Conservation (phyloP, 257 asterid species). For the Fraxinus anomala region DNA sequence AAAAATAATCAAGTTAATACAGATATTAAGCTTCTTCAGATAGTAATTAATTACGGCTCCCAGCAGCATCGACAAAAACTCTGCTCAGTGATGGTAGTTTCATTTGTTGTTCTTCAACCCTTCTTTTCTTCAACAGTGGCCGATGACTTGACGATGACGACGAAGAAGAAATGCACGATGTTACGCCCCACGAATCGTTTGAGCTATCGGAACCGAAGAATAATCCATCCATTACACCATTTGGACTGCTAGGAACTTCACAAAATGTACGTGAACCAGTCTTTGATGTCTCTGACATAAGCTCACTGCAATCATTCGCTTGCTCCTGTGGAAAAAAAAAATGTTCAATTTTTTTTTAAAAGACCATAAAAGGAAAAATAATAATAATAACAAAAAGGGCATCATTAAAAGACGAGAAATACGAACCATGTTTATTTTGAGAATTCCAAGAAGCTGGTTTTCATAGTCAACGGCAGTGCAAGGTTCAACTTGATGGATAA, state of each 20-base stretch:
- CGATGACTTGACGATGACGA: conserved; percentile 22
- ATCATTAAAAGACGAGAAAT: neutral
- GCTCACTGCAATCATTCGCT: conserved; percentile 63
- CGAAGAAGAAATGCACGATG: conserved; percentile 31
- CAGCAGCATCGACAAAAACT: conserved; percentile 57
- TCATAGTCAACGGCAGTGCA: conserved; percentile 52
- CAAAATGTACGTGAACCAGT: conserved; percentile 37
- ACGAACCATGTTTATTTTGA: conserved; percentile 69
- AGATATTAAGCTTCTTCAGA: neutral
- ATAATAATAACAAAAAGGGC: neutral
- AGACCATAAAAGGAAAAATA: neutral
- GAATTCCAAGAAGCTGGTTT: conserved; percentile 66
- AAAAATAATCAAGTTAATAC: conserved; percentile 17
- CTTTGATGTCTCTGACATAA: conserved; percentile 44
- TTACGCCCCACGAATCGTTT: conserved; percentile 46
- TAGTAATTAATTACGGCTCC: conserved; percentile 47
- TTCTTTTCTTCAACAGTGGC: conserved; percentile 51
- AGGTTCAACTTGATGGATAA: conserved; percentile 62
- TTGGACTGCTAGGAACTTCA: conserved; percentile 39
- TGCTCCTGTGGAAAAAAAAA: conserved; percentile 42
- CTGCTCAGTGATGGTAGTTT: conserved; percentile 52
- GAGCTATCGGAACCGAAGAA: conserved; percentile 44
- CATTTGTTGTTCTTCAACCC: conserved; percentile 55
- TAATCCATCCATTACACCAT: conserved; percentile 34
- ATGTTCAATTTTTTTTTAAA: neutral